phyloP scores from a whole-genome alignment of 2,329 filamentous ascomycete genomes.

The Sclerotinia subarctica region DNA sequence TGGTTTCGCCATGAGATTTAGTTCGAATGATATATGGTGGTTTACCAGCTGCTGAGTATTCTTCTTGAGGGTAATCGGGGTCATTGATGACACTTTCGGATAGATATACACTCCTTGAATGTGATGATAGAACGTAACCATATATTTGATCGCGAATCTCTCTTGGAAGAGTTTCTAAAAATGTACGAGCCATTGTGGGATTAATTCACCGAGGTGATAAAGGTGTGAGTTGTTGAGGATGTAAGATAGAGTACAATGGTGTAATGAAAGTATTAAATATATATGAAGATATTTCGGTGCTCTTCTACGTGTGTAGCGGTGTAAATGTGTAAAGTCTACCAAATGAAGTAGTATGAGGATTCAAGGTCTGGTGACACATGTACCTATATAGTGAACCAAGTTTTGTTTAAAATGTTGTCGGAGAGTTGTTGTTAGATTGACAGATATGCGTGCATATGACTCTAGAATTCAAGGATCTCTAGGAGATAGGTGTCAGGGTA shows the following conservation, averaged over 20 bases:
- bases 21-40: slow-evolving; percentile 17
- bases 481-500: not conserved
- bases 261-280: not conserved
- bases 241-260: not conserved
- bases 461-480: not conserved
- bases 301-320: not conserved
- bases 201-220: not conserved
- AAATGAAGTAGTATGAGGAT: slow-evolving; percentile 11
- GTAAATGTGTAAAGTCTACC: not conserved
- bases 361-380: not conserved
- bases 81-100: slow-evolving; percentile 9
- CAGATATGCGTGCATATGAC: slow-evolving; percentile 2
- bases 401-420: not conserved
- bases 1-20: slow-evolving; percentile 12
- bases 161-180: slow-evolving; percentile 18
- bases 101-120: slow-evolving; percentile 7
- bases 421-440: slow-evolving; percentile 8
- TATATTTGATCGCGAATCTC: slow-evolving; percentile 23
- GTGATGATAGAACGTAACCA: slow-evolving; percentile 19
- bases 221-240: not conserved
- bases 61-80: slow-evolving; percentile 7
- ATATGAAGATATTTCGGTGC: not conserved
- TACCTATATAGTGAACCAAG: slow-evolving; percentile 1
- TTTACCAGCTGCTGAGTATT: slow-evolving; percentile 2
- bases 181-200: slow-evolving; percentile 7